A percentile compares a stretch with the other conserved stretches of the same genome.
These are phyloP conservation scores for Aspergillus avenaceus DNA, from an alignment of 495 filamentous ascomycete species.

Conservation along the genomic window DNA sequence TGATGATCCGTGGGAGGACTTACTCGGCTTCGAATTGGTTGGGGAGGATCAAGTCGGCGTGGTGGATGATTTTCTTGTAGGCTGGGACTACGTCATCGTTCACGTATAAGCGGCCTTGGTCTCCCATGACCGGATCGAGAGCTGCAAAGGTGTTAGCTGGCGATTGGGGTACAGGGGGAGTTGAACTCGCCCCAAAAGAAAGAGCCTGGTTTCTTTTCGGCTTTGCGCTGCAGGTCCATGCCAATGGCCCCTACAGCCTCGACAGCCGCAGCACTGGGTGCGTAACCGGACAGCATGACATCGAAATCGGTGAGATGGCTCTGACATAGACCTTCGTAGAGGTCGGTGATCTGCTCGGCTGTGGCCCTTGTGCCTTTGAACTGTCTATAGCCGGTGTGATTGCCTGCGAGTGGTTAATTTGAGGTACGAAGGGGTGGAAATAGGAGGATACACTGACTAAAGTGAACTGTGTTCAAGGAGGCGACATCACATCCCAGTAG, in stretches of 20 bases:
- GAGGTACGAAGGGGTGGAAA: no score
- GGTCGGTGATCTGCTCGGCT: constrained; percentile 74
- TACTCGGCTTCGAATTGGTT: constrained; percentile 98
- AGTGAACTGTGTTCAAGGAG: constrained; percentile 91
- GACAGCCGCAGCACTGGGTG: constrained; percentile 77
- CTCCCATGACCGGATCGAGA: constrained; percentile 98
- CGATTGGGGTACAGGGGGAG: no score
- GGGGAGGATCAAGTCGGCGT: constrained; percentile 88
- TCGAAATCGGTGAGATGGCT: constrained; percentile 81
- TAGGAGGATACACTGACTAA: constrained; percentile 55
- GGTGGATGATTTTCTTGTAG: constrained; percentile 71
- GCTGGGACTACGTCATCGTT: constrained; percentile 82
- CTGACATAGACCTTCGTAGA: constrained; percentile 80
- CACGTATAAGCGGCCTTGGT: constrained; percentile 87
- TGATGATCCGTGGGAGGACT: constrained; percentile 18
- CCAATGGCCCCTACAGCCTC: constrained; percentile 81
- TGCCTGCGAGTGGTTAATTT: no score
- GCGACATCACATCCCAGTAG: constrained; percentile 89
- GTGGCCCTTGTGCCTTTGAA: constrained; percentile 77
- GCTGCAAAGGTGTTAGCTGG: constrained; percentile 42
- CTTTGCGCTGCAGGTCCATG: constrained; percentile 67
- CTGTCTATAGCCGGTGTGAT: constrained; percentile 87
- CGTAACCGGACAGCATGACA: constrained; percentile 89
- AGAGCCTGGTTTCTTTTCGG: constrained; percentile 58
- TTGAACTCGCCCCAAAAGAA: constrained; percentile 92